phyloP scores from a whole-genome alignment of 441 rosid species.

The Raphanus hybrid region DNA sequence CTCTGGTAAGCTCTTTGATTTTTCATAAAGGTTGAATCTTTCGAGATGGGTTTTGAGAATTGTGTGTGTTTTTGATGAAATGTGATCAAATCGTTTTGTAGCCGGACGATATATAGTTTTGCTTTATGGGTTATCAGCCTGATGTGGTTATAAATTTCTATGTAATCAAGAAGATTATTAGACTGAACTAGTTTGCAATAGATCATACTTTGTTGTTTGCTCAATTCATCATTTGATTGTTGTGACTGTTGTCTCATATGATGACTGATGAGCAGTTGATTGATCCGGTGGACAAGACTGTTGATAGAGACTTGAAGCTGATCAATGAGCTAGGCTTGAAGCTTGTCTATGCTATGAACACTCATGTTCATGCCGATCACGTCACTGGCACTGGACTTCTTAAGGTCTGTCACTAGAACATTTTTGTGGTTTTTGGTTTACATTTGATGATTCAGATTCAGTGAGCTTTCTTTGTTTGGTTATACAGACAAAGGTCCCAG shows the following conservation, averaged over 20 bases:
- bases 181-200: no score
- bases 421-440: no score
- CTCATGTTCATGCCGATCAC: slow-evolving; percentile 99
- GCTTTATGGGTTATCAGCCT: no score
- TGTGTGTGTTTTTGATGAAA: not conserved
- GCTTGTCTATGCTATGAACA: slow-evolving; percentile 85
- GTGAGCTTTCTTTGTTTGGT: slow-evolving; percentile 6
- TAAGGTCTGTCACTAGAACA: no score
- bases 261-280: slow-evolving; percentile 78
- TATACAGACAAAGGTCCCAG: slow-evolving; percentile 58
- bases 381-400: slow-evolving; percentile 89
- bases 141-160: no score
- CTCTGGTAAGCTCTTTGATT: slow-evolving; percentile 52
- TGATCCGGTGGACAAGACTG: slow-evolving; percentile 92
- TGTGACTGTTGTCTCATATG: no score
- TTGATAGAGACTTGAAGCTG: slow-evolving; percentile 79
- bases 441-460: not conserved
- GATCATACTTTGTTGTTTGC: no score
- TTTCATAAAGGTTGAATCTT: not conserved
- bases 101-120: no score
- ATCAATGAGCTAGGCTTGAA: slow-evolving; percentile 77
- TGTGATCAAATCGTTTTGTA: not conserved
- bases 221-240: not conserved
- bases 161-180: no score
- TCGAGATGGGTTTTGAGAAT: not conserved